phyloP scores from a whole-genome alignment of 345 rosid species.

The Rhizophora apiculata region DNA sequence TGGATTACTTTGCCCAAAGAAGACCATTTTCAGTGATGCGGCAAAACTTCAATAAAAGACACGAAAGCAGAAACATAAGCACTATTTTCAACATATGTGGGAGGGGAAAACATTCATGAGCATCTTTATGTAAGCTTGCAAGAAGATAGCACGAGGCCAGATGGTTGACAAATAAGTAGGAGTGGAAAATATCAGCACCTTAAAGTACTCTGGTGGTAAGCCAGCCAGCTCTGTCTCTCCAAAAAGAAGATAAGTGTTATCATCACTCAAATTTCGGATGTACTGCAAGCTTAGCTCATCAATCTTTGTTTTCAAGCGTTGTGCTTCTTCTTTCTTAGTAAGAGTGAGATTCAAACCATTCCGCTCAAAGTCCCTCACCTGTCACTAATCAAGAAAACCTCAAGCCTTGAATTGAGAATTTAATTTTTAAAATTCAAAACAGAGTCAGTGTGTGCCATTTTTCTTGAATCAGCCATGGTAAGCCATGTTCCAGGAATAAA shows the following conservation, averaged over 20 bases:
- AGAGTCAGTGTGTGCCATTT: too few relatives aligned
- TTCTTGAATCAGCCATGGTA: neutral
- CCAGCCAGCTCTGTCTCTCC: slow-evolving; percentile 70
- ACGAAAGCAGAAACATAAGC: neutral
- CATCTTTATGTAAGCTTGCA: too few relatives aligned
- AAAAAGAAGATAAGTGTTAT: slow-evolving; percentile 59
- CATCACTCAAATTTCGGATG: slow-evolving; percentile 68
- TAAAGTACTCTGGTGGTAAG: slow-evolving; percentile 65
- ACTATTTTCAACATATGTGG: too few relatives aligned
- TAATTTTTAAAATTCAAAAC: neutral
- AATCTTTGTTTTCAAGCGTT: slow-evolving; percentile 63
- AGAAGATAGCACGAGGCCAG: too few relatives aligned
- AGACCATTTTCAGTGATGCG: too few relatives aligned
- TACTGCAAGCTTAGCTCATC: slow-evolving; percentile 70
- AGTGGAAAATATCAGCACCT: slow-evolving; percentile 36
- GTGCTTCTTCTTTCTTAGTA: slow-evolving; percentile 74
- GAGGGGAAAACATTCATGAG: too few relatives aligned
- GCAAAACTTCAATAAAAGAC: too few relatives aligned
- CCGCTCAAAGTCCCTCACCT: slow-evolving; percentile 86
- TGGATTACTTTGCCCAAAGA: too few relatives aligned
- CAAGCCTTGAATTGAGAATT: slow-evolving; percentile 31
- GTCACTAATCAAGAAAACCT: slow-evolving; percentile 71
- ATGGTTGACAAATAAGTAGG: too few relatives aligned
- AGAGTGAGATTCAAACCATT: slow-evolving; percentile 83
- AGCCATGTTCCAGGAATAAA: slow-evolving; percentile 3